Base-by-base conservation (phyloP, 306 rosid species). In the Prunus persica region DNA sequence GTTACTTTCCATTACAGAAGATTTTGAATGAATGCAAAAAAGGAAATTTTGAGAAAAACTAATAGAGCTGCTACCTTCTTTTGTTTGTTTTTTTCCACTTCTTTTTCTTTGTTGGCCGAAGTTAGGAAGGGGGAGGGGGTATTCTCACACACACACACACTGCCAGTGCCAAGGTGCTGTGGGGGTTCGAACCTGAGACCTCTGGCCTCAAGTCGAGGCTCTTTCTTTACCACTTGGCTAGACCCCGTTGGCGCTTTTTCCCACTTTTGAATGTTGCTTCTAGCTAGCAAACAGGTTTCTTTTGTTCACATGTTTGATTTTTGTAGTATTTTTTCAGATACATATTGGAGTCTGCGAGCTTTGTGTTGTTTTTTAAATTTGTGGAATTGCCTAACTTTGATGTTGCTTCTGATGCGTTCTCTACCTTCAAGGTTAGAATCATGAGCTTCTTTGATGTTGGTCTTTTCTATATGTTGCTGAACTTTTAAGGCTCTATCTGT, bases 391-490 rank as follows among this genome's bases (percentile, higher is more conserved):
- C 96, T 47, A 90, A 77, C 87, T 92, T 95, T 78, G 99, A 95
- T 80, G 92, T 90, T 78, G 93, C 99, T 69, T 91, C 97, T 54
- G 97, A 95, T 82, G 99, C 99, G 19, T 95, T 92, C 86, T 90
- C 96, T 70, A 95, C 99, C 50, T 95, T 95, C 76, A 92, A 95
- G 99, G 99, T 92, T 51, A 72, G 87, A 80, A 67, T 74, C 68
- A 45, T 16, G 50, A 60, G 55, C 74, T 64, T 28, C 66, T 61
- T 32, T 32, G 27, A n/a, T 49, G 47, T 58, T 54, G 16, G 74
- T 45, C 55, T 77, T 34, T 58, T 19, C 13, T 61, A 74, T 62
- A 20, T n/a, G 8, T 50, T 73, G 62, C 62, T 82, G 41, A 62
- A 68, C 73, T 47, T 80, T 81, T 45, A 51, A 78, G 80, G 54